phyloP scores from a whole-genome alignment of 331 rosid species.

The Quercus tomentella region DNA sequence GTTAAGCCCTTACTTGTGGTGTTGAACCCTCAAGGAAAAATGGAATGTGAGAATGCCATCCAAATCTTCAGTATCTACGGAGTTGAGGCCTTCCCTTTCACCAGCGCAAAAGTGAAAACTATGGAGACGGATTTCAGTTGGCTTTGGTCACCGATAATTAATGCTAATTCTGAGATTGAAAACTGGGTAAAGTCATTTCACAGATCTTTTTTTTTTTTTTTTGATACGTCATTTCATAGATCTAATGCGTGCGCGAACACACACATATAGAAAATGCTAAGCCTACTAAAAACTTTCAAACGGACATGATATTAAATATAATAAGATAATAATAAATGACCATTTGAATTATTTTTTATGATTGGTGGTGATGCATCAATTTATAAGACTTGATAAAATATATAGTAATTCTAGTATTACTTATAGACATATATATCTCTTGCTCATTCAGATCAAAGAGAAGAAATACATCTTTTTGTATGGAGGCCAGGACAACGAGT shows the following conservation, averaged over 20 bases:
- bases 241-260: too few species aligned
- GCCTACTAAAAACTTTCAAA: too few species aligned
- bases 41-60: constrained; percentile 20
- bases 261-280: too few species aligned
- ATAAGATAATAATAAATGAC: too few species aligned
- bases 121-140: constrained; percentile 8
- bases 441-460: too few species aligned
- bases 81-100: constrained; percentile 38
- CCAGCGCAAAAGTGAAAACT: constrained; percentile 6
- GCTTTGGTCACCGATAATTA: constrained; percentile 9
- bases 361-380: too few species aligned
- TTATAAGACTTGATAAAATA: too few species aligned
- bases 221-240: neutral
- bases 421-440: too few species aligned
- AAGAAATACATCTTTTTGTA: constrained; percentile 25
- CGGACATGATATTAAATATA: too few species aligned
- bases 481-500: constrained; percentile 34
- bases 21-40: constrained; percentile 21
- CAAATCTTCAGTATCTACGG: constrained; percentile 35
- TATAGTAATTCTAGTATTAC: too few species aligned
- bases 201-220: too few species aligned
- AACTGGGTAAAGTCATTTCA: constrained; percentile 32
- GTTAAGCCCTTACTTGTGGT: constrained; percentile 42
- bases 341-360: too few species aligned
- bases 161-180: constrained; percentile 25